Evolutionary conservation across 2,329 filamentous ascomycete genomes (phyloP), one percentile per base, ranked within the genome.

Genomic region (Phoma sp.): DNA sequence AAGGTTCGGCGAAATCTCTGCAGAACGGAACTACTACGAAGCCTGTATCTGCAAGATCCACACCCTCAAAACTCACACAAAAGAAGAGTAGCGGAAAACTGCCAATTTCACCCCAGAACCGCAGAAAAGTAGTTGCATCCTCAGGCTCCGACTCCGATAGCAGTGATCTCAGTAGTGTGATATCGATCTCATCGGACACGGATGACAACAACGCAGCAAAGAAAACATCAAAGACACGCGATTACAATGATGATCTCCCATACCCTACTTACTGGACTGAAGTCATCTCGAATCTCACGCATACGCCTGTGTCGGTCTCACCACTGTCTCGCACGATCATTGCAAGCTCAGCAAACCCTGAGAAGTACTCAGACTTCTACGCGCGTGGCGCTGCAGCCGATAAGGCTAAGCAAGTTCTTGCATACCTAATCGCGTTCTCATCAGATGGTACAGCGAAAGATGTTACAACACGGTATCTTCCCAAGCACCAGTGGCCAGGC

Each of bases 261-360:
- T 95, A 88, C 61, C 93, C 95, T 1, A 89, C 90, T 43, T 98
- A 98, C 73, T 99, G 95, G 95, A 89, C 90, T 0, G 95, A 99
- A 73, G 89, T 91, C 2, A 80, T 95, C 2, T 97, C 93, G 0
- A 89, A 92, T 2, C 81, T 91, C 3, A 93, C 91, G 0, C 85
- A 91, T 47, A 91, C 86, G 42, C 92, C 90, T 51, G 82, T 95
- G 7, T 83, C 92, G 0, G 88, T 97, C 2, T 93, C 96, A 53
- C 83, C 91, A 17, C 53, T 75, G n/a, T 67, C 73, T 91, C 5
- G 84, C 25, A 74, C 63, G n/a, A 46, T 66, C 25, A 61, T 72
- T 26, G 63, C 69, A 83, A 43, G 87, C 85, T 49, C 88, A 1
- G 89, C 86, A 0, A 92, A 85, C 29, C 80, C 88, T 50, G 90